These are phyloP conservation scores for Penicillium brevicompactum DNA, from an alignment of 2,329 filamentous ascomycete species.

Conservation along the genomic window DNA sequence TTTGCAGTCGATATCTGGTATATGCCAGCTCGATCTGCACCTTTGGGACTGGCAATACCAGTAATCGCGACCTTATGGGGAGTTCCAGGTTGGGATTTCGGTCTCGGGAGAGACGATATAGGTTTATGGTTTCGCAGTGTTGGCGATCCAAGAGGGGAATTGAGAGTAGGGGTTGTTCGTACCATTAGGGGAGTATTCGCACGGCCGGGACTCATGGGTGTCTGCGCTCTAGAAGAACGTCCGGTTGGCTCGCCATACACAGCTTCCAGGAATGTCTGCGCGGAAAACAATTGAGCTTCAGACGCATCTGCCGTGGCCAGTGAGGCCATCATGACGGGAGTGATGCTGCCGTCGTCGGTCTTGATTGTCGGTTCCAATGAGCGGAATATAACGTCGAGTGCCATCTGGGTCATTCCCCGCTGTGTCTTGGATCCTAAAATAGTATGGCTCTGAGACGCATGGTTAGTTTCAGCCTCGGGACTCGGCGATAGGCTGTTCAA, in stretches of 20 bases:
- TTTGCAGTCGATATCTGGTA: constrained; percentile 10
- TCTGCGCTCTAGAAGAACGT: constrained; percentile 66
- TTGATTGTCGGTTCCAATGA: constrained; percentile 74
- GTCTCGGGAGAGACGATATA: constrained; percentile 17
- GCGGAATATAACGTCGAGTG: constrained; percentile 85
- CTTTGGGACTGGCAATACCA: not conserved
- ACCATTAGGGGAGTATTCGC: constrained; percentile 48
- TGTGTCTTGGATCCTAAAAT: constrained; percentile 86
- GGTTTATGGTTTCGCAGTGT: constrained; percentile 16
- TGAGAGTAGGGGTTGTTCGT: constrained; percentile 39
- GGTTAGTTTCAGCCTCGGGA: constrained; percentile 10
- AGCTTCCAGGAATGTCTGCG: constrained; percentile 75
- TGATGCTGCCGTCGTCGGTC: constrained; percentile 55
- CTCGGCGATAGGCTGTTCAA: not conserved
- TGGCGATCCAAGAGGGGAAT: constrained; percentile 21
- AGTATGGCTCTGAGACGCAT: constrained; percentile 74
- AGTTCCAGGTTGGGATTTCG: constrained; percentile 13
- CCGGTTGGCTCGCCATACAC: constrained; percentile 69
- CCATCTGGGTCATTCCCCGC: constrained; percentile 86
- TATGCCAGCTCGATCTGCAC: constrained; percentile 9
- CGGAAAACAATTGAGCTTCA: constrained; percentile 75
- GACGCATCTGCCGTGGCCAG: constrained; percentile 76
- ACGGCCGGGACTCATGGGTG: constrained; percentile 62
- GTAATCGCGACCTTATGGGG: constrained; percentile 7
- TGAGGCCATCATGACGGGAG: constrained; percentile 68